phyloP scores from a whole-genome alignment of 441 rosid species.

The Gossypium davidsonii region DNA sequence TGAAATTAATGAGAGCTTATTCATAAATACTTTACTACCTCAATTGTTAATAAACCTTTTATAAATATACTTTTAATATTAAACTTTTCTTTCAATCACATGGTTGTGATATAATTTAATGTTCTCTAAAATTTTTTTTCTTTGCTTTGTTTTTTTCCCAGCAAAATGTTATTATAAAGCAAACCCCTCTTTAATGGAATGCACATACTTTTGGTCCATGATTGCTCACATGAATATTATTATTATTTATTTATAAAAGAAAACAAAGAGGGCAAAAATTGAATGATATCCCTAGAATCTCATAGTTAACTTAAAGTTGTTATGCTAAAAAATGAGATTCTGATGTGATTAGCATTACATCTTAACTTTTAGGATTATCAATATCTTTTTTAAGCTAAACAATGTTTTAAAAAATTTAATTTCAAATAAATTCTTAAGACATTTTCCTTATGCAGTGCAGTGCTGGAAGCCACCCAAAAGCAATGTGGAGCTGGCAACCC shows the following conservation, averaged over 20 bases:
- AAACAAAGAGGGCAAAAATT: not conserved
- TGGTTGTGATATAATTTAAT: too few species aligned
- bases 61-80: too few species aligned
- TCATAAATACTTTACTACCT: too few species aligned
- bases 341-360: not conserved
- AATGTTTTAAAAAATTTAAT: not conserved
- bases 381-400: not conserved
- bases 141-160: too few species aligned
- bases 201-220: not conserved
- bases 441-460: constrained; percentile 3
- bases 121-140: too few species aligned
- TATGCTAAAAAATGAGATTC: not conserved
- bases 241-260: not conserved
- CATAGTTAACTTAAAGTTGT: not conserved
- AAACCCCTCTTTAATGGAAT: too few species aligned
- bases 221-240: not conserved
- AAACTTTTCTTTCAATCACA: too few species aligned
- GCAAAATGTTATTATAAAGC: too few species aligned
- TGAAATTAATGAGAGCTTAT: too few species aligned
- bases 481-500: constrained; percentile 13
- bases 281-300: not conserved
- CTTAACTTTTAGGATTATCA: not conserved
- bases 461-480: constrained; percentile 23
- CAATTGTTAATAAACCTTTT: too few species aligned
- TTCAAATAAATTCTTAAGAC: not conserved